Base-by-base conservation (phyloP, 352 stramenopile genomes). In the Pythium periplocum region DNA sequence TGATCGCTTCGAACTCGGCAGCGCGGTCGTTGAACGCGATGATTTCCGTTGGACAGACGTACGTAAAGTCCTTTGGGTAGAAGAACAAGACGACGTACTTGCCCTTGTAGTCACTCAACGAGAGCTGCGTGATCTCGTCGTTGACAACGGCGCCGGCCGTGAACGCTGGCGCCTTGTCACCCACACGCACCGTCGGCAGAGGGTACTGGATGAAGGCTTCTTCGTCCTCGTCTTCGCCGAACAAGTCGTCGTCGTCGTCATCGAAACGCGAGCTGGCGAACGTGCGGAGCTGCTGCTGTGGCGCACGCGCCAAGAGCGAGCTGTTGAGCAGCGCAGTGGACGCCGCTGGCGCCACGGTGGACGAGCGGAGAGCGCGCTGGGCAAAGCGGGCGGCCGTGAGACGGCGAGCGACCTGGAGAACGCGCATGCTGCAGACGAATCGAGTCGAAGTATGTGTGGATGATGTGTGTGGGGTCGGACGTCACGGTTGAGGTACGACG, bases 31-130 rank as follows among this genome's bases (percentile, higher is more conserved):
- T 93, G 66, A 95, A 96, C 31, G 87, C 86, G 56, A 95, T 95
- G 64, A 96, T 96, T 68, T 96, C 87, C 9, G 87, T 96, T 45
- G 87, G 87, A 55, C 87, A 96, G 57, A 96, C 87, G 64, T 90
- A 92, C 55, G 84, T 92, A 51, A 94, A 94, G 60, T 94, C 87
- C 75, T 95, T 95, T 2, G 87, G 87, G 71, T 96, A 96, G 63
- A 96, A 96, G 65, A 96, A 92, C 34, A 96, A 59, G 59, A 96
- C 86, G 26, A 93, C 75, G 68, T 93, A 96, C 72, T 96, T 86
- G 48, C 87, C 87, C 41, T 74, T 69, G 75, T 87, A 96, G 57
- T 89, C 68, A 39, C 89, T 77, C 12, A 95, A 77, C 45, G 74
- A 86, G 17, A 96, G 56, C 39, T 91, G 65, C 31, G 73, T 76